Evolutionary conservation across 768 basidiomycete species (phyloP), one percentile per base, ranked within the genome.

Genomic region (Termitomyces sp.): DNA sequence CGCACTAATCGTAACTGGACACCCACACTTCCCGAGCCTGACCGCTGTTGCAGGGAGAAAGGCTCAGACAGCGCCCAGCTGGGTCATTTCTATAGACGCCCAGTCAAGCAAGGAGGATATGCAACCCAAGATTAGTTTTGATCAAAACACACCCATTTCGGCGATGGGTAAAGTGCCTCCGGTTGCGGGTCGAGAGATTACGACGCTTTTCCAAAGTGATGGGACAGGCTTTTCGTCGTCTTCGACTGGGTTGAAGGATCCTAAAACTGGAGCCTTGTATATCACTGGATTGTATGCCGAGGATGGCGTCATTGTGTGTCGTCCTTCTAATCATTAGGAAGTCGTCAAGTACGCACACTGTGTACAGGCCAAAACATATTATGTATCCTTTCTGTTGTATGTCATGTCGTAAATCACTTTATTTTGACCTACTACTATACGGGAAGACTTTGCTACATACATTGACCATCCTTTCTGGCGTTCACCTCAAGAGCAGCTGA

Each of bases 151-250:
- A 4, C 83, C 85, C 0, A 66, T 81, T 41, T 77, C 86, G 0
- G 77, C 76, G 37, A 75, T 68, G 57, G 67, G 66, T 47, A 77
- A 80, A 48, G 76, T 79, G 0, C 67, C 76, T 0, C 64, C 67
- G 16, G 67, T 73, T 30, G 61, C 60, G 11, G 72, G 72, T 2
- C 73, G 79, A 63, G 75, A 76, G 36, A 56, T 89, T 33, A 75
- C 79, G 65, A 88, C 89, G 0, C 61, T 91, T n/a, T 90, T 88
- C 72, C 88, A 88, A 72, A 90, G 89, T 63, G 76, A 85, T 60
- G 88, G 89, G n/a, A 74, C 77, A 4, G 78, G 78, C 6, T 87
- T 87, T 64, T 76, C 79, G 15, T 72, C 78, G 2, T 82, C 84
- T 16, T 72, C 77, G 8, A 85, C 85, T 8, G 80, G 75, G 1